These are phyloP conservation scores for Debaryomyces prosopidis DNA, from an alignment of 805 yeast genomes.

Conservation along the genomic window DNA sequence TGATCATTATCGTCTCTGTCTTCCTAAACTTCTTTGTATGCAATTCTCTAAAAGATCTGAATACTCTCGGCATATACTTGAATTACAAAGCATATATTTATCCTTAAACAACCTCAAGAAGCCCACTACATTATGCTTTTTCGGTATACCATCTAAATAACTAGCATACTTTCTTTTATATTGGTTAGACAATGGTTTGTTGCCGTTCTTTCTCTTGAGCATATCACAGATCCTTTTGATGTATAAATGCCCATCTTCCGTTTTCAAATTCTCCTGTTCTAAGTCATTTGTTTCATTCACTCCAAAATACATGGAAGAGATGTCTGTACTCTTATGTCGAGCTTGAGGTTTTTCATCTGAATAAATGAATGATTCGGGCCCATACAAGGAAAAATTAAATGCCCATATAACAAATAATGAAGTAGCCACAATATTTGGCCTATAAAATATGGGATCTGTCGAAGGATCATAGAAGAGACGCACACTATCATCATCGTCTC, in stretches of 20 bases:
- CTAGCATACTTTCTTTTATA: background rate
- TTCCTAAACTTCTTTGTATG: conserved; percentile 53
- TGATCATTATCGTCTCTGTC: conserved; percentile 15
- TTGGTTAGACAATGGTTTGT: background rate
- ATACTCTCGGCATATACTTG: conserved; percentile 58
- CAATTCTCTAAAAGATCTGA: conserved; percentile 54
- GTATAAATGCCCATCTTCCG: background rate
- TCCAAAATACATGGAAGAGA: too few species aligned
- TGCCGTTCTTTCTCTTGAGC: background rate
- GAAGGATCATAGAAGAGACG: conserved; percentile 41
- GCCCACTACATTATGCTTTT: conserved; percentile 54
- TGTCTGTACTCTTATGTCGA: too few species aligned
- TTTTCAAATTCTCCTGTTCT: too few species aligned
- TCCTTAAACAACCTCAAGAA: conserved; percentile 45
- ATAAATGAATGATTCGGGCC: conserved; percentile 35
- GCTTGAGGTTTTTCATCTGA: too few species aligned
- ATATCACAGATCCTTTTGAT: background rate
- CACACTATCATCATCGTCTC: conserved; percentile 38
- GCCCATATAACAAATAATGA: conserved; percentile 50
- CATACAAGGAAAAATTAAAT: conserved; percentile 47
- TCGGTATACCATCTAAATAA: conserved; percentile 37
- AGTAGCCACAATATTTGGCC: conserved; percentile 42
- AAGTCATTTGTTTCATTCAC: too few species aligned
- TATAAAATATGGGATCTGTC: conserved; percentile 40
- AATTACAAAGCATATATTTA: conserved; percentile 37